Evolutionary conservation across 2,329 filamentous ascomycete genomes (phyloP).

Genomic region (Polychaeton citri): DNA sequence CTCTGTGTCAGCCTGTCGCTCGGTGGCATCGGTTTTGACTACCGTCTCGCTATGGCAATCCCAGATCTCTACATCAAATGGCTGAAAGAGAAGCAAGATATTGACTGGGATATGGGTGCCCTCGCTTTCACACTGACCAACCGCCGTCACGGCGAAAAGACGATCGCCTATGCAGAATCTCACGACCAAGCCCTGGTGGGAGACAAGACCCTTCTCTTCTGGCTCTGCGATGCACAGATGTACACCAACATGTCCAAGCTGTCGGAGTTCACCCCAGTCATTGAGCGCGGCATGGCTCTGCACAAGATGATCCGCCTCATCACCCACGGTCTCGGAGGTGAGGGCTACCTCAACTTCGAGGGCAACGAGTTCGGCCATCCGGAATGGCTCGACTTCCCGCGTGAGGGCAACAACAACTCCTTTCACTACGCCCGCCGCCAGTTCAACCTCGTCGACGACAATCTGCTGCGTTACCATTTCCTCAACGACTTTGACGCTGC

Average conservation of each 20-base stretch:
- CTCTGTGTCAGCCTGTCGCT: constrained; percentile 74
- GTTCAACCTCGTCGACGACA: constrained; percentile 81
- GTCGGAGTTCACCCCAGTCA: constrained; percentile 70
- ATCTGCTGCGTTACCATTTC: constrained; percentile 73
- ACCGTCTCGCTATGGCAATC: constrained; percentile 91
- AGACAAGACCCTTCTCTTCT: constrained; percentile 95
- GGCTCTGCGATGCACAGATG: constrained; percentile 91
- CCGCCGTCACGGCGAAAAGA: constrained; percentile 89
- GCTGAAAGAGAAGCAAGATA: constrained; percentile 80
- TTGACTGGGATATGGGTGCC: constrained; percentile 79
- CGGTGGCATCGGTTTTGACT: constrained; percentile 92
- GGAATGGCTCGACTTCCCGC: constrained; percentile 97
- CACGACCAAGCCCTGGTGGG: constrained; percentile 96
- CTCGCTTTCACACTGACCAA: constrained; percentile 85
- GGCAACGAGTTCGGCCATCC: constrained; percentile 98
- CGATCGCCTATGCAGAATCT: constrained; percentile 92
- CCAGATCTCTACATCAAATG: constrained; percentile 99
- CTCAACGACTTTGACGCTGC: constrained; percentile 86
- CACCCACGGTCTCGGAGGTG: constrained; percentile 81
- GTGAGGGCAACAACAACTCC: constrained; percentile 48
- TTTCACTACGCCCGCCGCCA: constrained; percentile 52
- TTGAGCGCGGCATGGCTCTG: constrained; percentile 78
- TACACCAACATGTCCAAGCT: constrained; percentile 95
- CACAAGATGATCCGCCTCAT: constrained; percentile 97
- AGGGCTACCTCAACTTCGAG: constrained; percentile 97